Conservation (phyloP, 225 moss, liverwort and hornwort species). For the Climacium dendroides region DNA sequence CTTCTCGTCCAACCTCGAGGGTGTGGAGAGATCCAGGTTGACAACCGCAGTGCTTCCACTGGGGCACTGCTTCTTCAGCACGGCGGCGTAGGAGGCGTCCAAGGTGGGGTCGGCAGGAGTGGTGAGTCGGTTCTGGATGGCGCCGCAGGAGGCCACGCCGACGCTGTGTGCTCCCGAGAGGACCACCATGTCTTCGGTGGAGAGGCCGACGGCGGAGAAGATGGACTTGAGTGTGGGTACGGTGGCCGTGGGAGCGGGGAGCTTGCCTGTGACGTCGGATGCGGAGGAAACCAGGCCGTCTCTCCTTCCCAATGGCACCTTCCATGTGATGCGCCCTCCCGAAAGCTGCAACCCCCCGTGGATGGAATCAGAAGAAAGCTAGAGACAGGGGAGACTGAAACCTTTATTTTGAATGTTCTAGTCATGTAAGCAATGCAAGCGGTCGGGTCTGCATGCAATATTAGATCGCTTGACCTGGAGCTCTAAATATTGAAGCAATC, state of each 20-base stretch:
- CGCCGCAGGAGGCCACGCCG: slow-evolving; percentile 1
- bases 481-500: neutral
- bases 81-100: neutral
- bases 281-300: slow-evolving; percentile 3
- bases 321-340: neutral
- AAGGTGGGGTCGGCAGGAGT: neutral
- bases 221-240: neutral
- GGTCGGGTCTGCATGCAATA: neutral
- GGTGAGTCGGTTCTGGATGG: slow-evolving; percentile 17
- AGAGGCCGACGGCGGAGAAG: neutral
- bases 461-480: neutral
- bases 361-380: neutral
- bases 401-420: neutral
- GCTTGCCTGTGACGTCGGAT: neutral
- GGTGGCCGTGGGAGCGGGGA: neutral
- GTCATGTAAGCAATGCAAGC: too few relatives aligned
- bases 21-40: slow-evolving; percentile 24
- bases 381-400: neutral
- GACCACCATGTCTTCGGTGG: slow-evolving; percentile 26
- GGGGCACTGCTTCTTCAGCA: slow-evolving; percentile 5
- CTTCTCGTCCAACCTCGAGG: slow-evolving; percentile 4
- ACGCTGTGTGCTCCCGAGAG: slow-evolving; percentile 40
- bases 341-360: neutral
- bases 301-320: neutral
- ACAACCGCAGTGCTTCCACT: neutral